Base-by-base conservation (phyloP, 1,284 basidiomycete species). In the Fomitopsis betulina region DNA sequence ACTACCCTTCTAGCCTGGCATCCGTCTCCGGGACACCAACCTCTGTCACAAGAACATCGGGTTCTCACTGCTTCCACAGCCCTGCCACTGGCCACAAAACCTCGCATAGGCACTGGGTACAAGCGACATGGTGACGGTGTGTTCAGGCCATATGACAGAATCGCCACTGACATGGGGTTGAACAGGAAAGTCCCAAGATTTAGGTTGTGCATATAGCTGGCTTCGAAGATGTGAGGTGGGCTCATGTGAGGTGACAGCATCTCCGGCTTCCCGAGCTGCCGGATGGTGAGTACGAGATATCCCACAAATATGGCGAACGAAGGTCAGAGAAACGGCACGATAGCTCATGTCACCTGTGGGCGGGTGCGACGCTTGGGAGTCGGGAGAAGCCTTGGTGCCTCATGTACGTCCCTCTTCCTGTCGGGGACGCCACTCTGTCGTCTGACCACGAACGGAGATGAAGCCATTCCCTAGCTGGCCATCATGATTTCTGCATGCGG, bases 381-480 rank as follows among this genome's bases (percentile, higher is more conserved):
- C 49, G 33, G 49, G 49, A 51, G 49, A 51, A 51, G 32, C 17
- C 3, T 33, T 8, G 49, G 1, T 35, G 32, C 19, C 49, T 37
- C 49, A 51, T 37, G 33, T 51, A 32, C 49, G 33, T 51, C 13
- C n/a, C 13, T 30, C 25, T 47, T 17, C 45, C 45, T 47, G 45
- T 27, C 32, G 49, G 32, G 32, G n/a, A 37, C n/a, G 32, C 49
- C 32, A 15, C 33, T 51, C 35, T 51, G 49, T 51, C 49, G 49
- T 51, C 49, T 51, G 49, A 51, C 49, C 49, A 33, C 15, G 13
- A 35, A 37, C 49, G 49, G 49, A 51, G 33, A 51, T 51, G 49
- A 51, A 51, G 3, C n/a, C 3, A 19, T 37, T 51, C 32, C 49
- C 17, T 51, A 37, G 8, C 30, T 33, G 30, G 33, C n/a, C 32